Percentiles rank a stretch among this genome's conserved stretches.
phyloP scores from a whole-genome alignment of 1,284 basidiomycete species.

The Phlebopus sp. region DNA sequence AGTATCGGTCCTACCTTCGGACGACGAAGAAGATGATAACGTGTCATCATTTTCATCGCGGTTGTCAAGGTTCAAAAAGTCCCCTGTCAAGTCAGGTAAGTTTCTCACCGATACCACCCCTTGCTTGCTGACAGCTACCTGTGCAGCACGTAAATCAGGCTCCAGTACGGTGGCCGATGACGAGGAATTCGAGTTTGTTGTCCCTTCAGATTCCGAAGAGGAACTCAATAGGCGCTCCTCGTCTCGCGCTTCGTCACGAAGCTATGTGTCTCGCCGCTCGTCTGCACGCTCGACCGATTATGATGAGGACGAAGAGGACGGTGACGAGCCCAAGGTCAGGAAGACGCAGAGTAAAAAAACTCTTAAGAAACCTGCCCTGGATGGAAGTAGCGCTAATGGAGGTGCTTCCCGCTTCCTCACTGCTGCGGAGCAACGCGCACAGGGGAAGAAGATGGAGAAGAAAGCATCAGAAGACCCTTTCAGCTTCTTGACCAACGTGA shows the following conservation, averaged over 20 bases:
- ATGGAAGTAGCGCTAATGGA: constrained; percentile 18
- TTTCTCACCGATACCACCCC: constrained; percentile 7
- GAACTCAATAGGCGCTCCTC: constrained; percentile 42
- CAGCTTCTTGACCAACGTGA: constrained; percentile 74
- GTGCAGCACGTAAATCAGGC: constrained; percentile 34
- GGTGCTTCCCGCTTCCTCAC: constrained; percentile 65
- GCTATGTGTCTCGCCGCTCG: constrained; percentile 43
- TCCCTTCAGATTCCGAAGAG: constrained; percentile 56
- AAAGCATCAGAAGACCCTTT: constrained; percentile 81
- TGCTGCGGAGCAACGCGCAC: constrained; percentile 78
- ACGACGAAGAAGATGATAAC: constrained; percentile 42
- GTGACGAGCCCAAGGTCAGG: constrained; percentile 37
- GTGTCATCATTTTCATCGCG: constrained; percentile 51
- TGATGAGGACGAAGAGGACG: constrained; percentile 31
- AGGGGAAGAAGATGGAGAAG: constrained; percentile 80
- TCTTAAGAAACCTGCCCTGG: constrained; percentile 26
- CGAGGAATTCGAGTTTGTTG: constrained; percentile 72
- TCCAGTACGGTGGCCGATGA: constrained; percentile 45
- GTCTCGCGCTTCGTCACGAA: constrained; percentile 40
- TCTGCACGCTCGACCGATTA: constrained; percentile 27
- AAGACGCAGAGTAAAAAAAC: constrained; percentile 28
- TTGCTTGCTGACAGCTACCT: constrained; percentile 4
- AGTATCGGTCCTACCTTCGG: constrained; percentile 38
- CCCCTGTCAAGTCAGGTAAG: constrained; percentile 51
- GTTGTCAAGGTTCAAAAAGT: constrained; percentile 64